Evolutionary conservation across 495 filamentous ascomycete genomes (phyloP).

Genomic region (Penicillium ochrochloron): DNA sequence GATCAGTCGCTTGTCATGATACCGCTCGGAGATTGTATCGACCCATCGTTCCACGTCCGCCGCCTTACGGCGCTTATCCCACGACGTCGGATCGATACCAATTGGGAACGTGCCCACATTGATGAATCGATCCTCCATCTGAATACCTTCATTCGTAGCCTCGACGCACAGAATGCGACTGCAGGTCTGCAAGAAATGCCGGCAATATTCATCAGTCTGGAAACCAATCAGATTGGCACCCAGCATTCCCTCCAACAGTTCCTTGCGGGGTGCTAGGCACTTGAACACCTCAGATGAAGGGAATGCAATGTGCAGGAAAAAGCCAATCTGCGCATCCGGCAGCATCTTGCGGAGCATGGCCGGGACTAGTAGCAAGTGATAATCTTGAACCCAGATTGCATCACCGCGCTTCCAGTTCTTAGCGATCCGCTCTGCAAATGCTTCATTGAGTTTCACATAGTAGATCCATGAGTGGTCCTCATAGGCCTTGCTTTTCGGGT

Average conservation of each 20-base stretch:
- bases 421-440: slow-evolving; percentile 85
- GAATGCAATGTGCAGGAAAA: slow-evolving; percentile 94
- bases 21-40: slow-evolving; percentile 74
- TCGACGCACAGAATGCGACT: slow-evolving; percentile 85
- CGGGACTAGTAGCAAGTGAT: slow-evolving; percentile 91
- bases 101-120: slow-evolving; percentile 70
- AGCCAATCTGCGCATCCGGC: slow-evolving; percentile 89
- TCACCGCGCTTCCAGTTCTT: slow-evolving; percentile 91
- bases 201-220: slow-evolving; percentile 88
- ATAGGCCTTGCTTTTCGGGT: slow-evolving; percentile 96
- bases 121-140: slow-evolving; percentile 91
- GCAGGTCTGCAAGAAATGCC: slow-evolving; percentile 93
- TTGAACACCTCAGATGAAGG: slow-evolving; percentile 94
- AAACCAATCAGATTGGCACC: slow-evolving; percentile 91
- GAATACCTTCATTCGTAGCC: slow-evolving; percentile 82
- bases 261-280: slow-evolving; percentile 80
- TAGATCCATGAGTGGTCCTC: slow-evolving; percentile 95
- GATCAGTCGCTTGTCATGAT: slow-evolving; percentile 83
- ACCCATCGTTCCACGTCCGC: slow-evolving; percentile 77
- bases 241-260: slow-evolving; percentile 87
- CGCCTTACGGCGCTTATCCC: slow-evolving; percentile 72
- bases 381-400: slow-evolving; percentile 92
- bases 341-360: slow-evolving; percentile 83
- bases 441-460: slow-evolving; percentile 88
- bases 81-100: slow-evolving; percentile 80